Percentiles rank a stretch among this genome's conserved stretches.
These are phyloP conservation scores for Dictyostelium capitatum DNA, from an alignment of 78 protist species.

Conservation along the genomic window DNA sequence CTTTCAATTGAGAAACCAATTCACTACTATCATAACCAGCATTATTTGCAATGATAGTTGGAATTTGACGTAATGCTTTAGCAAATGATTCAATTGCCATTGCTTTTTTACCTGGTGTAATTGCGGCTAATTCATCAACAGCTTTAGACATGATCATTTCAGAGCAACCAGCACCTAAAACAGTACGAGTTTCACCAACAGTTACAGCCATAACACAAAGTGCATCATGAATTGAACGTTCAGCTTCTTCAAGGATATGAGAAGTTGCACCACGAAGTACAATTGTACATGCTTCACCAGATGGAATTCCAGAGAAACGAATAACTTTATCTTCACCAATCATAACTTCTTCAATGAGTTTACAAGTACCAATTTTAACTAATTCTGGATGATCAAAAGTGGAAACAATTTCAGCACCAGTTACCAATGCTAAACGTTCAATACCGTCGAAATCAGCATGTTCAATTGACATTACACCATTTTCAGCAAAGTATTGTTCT, in stretches of 20 bases:
- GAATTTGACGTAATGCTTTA: constrained; percentile 95
- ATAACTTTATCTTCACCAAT: constrained; percentile 99
- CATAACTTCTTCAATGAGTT: constrained; percentile 97
- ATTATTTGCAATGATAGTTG: constrained; percentile 98
- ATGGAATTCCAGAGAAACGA: constrained; percentile 92
- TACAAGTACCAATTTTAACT: constrained; percentile 94
- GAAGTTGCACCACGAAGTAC: constrained; percentile 99
- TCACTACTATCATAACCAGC: constrained; percentile 97
- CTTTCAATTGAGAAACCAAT: constrained; percentile 92
- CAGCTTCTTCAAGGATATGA: constrained; percentile 99
- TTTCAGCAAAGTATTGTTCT: constrained; percentile 96
- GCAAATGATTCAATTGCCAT: constrained; percentile 99
- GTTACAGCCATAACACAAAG: constrained; percentile 97
- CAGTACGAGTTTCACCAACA: constrained; percentile 90
- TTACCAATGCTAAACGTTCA: constrained; percentile 92
- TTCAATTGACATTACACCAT: constrained; percentile 96
- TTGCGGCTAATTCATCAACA: constrained; percentile 93
- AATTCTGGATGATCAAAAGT: constrained; percentile 98
- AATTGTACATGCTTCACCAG: constrained; percentile 98
- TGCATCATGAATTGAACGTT: constrained; percentile 99
- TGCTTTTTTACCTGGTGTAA: constrained; percentile 96
- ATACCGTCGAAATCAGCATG: constrained; percentile 99
- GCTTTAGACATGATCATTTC: constrained; percentile 98
- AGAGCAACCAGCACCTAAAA: constrained; percentile 98
- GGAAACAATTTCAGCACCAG: constrained; percentile 97